Evolutionary conservation across 306 rosid species (phyloP), one percentile per base, ranked within the genome.

Genomic region (Citrullus mucosospermus): DNA sequence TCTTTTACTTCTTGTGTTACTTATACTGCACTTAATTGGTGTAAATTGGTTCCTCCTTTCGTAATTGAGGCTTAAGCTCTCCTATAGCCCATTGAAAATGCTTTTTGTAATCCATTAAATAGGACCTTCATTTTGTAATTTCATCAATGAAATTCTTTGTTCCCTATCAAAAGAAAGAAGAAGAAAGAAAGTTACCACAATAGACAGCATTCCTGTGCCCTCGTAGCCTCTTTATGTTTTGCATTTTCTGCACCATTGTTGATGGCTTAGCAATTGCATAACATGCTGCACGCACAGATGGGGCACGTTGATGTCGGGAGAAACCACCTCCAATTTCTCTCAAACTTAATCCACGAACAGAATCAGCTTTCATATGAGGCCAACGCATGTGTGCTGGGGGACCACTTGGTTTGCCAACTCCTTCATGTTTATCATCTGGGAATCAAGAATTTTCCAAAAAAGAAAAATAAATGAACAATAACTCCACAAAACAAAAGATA

Each of bases 281-380:
- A 82, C 97, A 91, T 65, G 99, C 97, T 50, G 96, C 96, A 73
- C 96, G 99, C 75, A 96, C 84, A 62, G 99, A 91, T 16, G 99
- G 96, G 61, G 93, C 99, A 80, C 97, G 97, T 38, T 90, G 93
- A 78, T 96, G 99, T 88, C 97, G 87, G 8, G 97, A 58, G 82
- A 96, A 96, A 81, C 99, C 99, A 73, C 99, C 99, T 78, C 99
- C 99, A 77, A 96, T 91, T 89, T 96, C 99, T 85, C 99, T 92
- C 84, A 96, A 91, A 85, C 85, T 66, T 69, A 96, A 85, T 79
- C 98, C 99, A 74, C 87, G 98, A 83, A 96, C 92, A 82, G 93
- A 97, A 88, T 96, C 92, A 71, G 98, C 98, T 89, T 90, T 92
- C 87, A 91, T 87, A 83, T 96, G 99, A 88, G 99, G 99, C 99